Conservation (phyloP, 441 rosid genomes). For the Corymbia calophylla region DNA sequence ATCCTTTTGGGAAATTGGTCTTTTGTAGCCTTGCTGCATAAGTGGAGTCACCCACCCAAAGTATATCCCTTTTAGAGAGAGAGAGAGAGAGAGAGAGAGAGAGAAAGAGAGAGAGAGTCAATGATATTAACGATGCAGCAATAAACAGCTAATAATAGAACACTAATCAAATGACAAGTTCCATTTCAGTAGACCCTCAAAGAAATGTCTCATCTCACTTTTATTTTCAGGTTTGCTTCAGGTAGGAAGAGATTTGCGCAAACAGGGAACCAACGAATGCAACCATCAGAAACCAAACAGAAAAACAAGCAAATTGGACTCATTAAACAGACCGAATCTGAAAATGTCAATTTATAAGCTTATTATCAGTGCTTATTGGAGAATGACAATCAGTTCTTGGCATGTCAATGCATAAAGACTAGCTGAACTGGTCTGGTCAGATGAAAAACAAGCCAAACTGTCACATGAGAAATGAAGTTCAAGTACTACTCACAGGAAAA, state of each 20-base stretch:
- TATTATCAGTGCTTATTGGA: background rate
- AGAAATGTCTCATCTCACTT: background rate
- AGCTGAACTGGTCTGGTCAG: background rate
- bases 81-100: background rate
- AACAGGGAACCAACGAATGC: background rate
- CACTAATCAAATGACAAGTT: background rate
- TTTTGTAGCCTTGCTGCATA: conserved; percentile 85
- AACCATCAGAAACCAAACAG: background rate
- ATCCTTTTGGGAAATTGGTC: conserved; percentile 91
- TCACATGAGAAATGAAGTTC: background rate
- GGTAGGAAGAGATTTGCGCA: background rate
- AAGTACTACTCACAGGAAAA: conserved; percentile 61
- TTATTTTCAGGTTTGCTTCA: background rate
- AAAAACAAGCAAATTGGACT: background rate
- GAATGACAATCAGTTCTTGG: background rate
- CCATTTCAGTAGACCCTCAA: background rate
- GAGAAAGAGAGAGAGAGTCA: conserved; percentile 11
- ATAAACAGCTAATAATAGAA: background rate
- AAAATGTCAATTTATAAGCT: background rate
- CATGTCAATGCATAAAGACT: background rate
- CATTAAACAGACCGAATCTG: background rate
- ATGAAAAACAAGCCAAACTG: background rate
- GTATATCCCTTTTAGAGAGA: conserved; percentile 34
- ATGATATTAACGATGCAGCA: background rate
- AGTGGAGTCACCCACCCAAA: conserved; percentile 92